phyloP scores from a whole-genome alignment of 345 rosid species.

The Linum lewisii region DNA sequence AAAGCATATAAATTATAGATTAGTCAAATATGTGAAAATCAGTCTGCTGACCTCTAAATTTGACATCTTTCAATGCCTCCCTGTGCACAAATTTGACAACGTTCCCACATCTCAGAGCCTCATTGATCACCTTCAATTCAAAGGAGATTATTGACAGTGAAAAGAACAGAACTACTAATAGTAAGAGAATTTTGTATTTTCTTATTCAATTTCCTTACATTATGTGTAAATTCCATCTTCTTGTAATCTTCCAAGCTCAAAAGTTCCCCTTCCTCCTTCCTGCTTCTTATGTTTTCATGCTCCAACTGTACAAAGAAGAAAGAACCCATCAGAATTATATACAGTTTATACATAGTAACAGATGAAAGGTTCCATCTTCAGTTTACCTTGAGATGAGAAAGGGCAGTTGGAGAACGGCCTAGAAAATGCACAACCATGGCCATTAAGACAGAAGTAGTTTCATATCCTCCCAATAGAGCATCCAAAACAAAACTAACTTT shows the following conservation, averaged over 20 bases:
- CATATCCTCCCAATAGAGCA: constrained; percentile 51
- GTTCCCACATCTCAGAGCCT: constrained; percentile 45
- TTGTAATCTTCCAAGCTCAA: constrained; percentile 48
- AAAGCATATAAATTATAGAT: background rate
- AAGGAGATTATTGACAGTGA: background rate
- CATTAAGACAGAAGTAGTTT: constrained; percentile 45
- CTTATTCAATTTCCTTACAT: constrained; percentile 19
- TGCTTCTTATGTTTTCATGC: constrained; percentile 30
- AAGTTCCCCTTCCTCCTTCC: constrained; percentile 28
- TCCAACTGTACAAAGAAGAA: constrained; percentile 18
- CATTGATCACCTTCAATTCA: constrained; percentile 40
- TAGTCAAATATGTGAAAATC: background rate
- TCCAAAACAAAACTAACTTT: constrained; percentile 47
- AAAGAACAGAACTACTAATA: constrained; percentile 1
- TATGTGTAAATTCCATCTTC: constrained; percentile 41
- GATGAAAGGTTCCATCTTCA: background rate
- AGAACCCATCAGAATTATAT: background rate
- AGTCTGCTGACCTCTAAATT: constrained; percentile 30
- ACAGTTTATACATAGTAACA: background rate
- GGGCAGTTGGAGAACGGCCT: constrained; percentile 25
- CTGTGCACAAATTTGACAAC: constrained; percentile 54
- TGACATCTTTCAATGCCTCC: constrained; percentile 50
- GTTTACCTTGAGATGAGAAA: constrained; percentile 36
- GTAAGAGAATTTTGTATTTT: background rate
- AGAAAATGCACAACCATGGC: constrained; percentile 39